Percentiles rank a stretch among this genome's conserved stretches.
Conservation (phyloP, 805 yeast genomes). For the Wickerhamomyces queroliae region DNA sequence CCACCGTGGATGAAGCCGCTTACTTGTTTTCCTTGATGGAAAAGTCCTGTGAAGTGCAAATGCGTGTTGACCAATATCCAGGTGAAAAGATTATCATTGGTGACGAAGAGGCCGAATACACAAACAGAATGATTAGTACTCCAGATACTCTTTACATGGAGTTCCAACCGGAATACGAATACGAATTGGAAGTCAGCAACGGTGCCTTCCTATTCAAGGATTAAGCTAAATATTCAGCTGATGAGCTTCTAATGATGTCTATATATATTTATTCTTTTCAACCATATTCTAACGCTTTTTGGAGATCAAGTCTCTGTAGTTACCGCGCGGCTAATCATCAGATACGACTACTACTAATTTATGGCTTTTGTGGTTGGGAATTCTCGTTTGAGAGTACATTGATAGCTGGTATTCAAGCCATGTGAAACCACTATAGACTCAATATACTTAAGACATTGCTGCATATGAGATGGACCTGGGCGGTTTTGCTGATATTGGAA, state of each 20-base stretch:
- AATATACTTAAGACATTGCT: too few species aligned
- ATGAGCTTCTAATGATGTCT: neutral
- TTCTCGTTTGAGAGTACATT: too few species aligned
- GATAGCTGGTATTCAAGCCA: too few species aligned
- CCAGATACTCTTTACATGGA: constrained; percentile 67
- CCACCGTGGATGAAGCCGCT: constrained; percentile 72
- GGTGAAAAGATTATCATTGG: constrained; percentile 34
- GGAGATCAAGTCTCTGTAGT: too few species aligned
- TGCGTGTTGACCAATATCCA: constrained; percentile 45
- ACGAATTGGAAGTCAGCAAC: constrained; percentile 29
- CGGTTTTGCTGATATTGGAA: neutral
- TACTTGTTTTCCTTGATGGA: constrained; percentile 60
- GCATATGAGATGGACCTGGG: neutral
- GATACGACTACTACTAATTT: too few species aligned
- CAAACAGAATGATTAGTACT: constrained; percentile 53
- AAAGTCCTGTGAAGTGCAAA: constrained; percentile 58
- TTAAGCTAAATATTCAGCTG: neutral
- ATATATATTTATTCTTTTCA: too few species aligned
- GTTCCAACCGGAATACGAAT: constrained; percentile 65
- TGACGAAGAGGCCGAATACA: constrained; percentile 63
- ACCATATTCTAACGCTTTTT: too few species aligned
- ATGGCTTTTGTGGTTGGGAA: too few species aligned
- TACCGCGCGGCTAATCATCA: too few species aligned
- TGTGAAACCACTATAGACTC: too few species aligned
- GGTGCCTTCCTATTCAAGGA: constrained; percentile 18